Conservation (phyloP, 2,329 filamentous ascomycete species). For the Sphaerulina populicola region DNA sequence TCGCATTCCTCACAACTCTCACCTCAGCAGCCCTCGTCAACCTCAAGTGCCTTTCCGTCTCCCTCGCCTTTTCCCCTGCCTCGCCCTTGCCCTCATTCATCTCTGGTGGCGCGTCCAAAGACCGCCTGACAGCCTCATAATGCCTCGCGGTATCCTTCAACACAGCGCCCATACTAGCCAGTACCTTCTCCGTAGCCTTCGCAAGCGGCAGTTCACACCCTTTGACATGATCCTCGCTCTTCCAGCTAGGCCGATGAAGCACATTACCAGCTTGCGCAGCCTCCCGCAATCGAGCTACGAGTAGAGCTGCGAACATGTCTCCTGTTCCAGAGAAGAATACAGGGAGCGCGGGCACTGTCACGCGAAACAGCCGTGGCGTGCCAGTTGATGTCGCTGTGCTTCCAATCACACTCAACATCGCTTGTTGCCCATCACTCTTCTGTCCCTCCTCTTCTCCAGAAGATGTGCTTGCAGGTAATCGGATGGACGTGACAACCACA, state of each 20-base stretch:
- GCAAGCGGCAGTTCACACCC: constrained; percentile 71
- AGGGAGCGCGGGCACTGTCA: constrained; percentile 78
- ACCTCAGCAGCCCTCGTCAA: constrained; percentile 83
- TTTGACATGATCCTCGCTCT: constrained; percentile 62
- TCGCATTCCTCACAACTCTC: constrained; percentile 66
- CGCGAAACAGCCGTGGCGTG: constrained; percentile 73
- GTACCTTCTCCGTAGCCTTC: constrained; percentile 71
- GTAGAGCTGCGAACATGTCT: constrained; percentile 95
- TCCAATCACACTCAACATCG: constrained; percentile 55
- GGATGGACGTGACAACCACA: constrained; percentile 85
- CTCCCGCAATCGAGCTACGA: constrained; percentile 78
- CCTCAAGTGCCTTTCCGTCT: constrained; percentile 57
- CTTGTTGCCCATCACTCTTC: neutral
- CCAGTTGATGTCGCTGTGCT: constrained; percentile 60
- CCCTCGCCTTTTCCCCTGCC: constrained; percentile 38
- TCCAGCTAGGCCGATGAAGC: constrained; percentile 56
- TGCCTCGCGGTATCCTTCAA: constrained; percentile 58
- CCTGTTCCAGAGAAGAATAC: constrained; percentile 95
- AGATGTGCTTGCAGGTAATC: constrained; percentile 50
- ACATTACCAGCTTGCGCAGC: constrained; percentile 55
- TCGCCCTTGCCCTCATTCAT: constrained; percentile 38
- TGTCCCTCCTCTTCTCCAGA: constrained; percentile 12
- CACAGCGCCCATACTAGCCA: constrained; percentile 87
- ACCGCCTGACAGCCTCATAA: constrained; percentile 56
- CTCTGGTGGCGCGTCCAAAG: constrained; percentile 33